Evolutionary conservation across 2,329 filamentous ascomycete genomes (phyloP).

Genomic region (Exophiala phaeomuriformis): DNA sequence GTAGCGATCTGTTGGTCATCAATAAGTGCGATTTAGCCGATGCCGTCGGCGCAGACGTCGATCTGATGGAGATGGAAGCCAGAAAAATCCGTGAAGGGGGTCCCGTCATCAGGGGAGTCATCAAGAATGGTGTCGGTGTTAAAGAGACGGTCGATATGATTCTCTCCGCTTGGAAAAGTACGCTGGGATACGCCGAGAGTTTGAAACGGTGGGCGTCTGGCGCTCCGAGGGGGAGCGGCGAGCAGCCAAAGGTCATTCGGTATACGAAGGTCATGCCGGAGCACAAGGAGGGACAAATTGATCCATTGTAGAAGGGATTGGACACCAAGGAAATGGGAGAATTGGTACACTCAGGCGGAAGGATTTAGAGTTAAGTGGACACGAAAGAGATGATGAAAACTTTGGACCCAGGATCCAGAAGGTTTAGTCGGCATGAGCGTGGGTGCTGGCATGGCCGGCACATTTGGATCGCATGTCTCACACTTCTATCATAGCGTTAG

Average conservation of each 20-base stretch:
- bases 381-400: too few relatives aligned
- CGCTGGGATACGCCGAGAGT: constrained; percentile 57
- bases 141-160: constrained; percentile 84
- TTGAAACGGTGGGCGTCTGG: constrained; percentile 40
- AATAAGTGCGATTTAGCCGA: constrained; percentile 97
- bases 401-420: too few relatives aligned
- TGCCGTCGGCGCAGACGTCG: constrained; percentile 80
- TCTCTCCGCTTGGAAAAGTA: constrained; percentile 83
- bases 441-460: too few relatives aligned
- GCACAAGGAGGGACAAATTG: neutral
- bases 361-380: too few relatives aligned
- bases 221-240: constrained; percentile 30
- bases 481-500: too few relatives aligned
- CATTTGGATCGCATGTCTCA: too few relatives aligned
- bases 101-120: constrained; percentile 90
- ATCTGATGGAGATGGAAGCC: constrained; percentile 90
- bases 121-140: constrained; percentile 84
- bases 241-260: constrained; percentile 17
- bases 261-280: constrained; percentile 10
- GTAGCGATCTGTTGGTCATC: constrained; percentile 85
- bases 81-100: constrained; percentile 92
- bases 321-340: too few relatives aligned
- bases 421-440: too few relatives aligned
- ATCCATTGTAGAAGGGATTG: too few relatives aligned
- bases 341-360: too few relatives aligned